These are phyloP conservation scores for Groenewaldozyma salmanticensis DNA, from an alignment of 805 yeast genomes.

Conservation along the genomic window DNA sequence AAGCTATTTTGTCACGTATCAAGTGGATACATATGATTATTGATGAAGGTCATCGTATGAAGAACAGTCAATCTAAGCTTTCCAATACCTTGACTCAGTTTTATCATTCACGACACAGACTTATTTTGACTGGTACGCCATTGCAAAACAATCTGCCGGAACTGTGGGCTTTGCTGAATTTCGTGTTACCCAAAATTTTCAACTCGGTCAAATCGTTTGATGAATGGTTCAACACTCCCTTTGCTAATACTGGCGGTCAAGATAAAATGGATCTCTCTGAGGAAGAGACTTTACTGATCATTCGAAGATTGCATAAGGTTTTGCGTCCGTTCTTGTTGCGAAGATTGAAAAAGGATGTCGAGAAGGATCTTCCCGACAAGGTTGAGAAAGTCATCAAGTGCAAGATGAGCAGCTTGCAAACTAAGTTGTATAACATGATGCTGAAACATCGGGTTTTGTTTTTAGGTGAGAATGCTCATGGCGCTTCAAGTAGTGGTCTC, in stretches of 20 bases:
- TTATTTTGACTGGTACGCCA: conserved; percentile 95
- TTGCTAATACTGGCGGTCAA: conserved; percentile 93
- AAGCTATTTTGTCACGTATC: conserved; percentile 64
- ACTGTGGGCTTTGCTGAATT: conserved; percentile 90
- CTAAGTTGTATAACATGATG: conserved; percentile 82
- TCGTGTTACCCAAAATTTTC: conserved; percentile 91
- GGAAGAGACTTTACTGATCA: conserved; percentile 90
- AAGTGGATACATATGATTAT: conserved; percentile 97
- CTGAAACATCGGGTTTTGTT: conserved; percentile 71
- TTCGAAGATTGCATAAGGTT: conserved; percentile 92
- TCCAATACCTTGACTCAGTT: conserved; percentile 74
- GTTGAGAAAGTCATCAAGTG: conserved; percentile 92
- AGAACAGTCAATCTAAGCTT: conserved; percentile 80
- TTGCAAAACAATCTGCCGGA: conserved; percentile 92
- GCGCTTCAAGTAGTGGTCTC: conserved; percentile 32
- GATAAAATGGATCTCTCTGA: conserved; percentile 90
- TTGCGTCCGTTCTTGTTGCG: conserved; percentile 88
- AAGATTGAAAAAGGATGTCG: conserved; percentile 94
- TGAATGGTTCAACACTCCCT: conserved; percentile 98
- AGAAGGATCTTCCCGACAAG: conserved; percentile 90
- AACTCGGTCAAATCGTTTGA: conserved; percentile 94
- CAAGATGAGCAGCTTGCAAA: conserved; percentile 81
- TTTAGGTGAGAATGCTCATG: conserved; percentile 42
- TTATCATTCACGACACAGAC: conserved; percentile 77
- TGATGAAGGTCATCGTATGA: conserved; percentile 98